Base-by-base conservation (phyloP, 345 rosid species). In the Microthlaspi erraticum region DNA sequence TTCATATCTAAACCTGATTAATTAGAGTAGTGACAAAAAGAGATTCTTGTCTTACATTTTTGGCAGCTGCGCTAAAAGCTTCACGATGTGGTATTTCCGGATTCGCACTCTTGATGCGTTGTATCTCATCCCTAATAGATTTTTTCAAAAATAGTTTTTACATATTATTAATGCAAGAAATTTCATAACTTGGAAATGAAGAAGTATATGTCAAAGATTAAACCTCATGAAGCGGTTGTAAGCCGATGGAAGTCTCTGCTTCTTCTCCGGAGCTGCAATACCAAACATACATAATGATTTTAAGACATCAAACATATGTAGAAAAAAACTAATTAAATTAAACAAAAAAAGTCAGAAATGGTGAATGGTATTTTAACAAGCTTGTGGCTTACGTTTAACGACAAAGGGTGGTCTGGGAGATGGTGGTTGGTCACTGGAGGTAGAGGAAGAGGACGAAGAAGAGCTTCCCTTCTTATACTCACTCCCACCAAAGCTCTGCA, bases 201-300 rank as follows among this genome's bases (percentile, higher is more conserved):
- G 34, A 46, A 38, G 13, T 51, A 62, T 7, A 38, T n/a, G 13
- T 46, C 34, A 68, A 16, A 53, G 9, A 32, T 5, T 45, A 16
- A 94, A 94, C 99, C 86, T 92, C 98, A 92, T 94, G 82, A 94
- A 94, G 42, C 99, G 86, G 66, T 94, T 94, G 81, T 94, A 94
- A 60, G 99, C 97, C 41, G 99, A 94, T 66, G 99, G 99, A 65
- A 94, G 99, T 66, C 97, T 83, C 83, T 94, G 99, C 73, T 94
- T 94, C 93, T 92, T 94, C 88, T 92, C 97, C 10, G 98, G 99
- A 51, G 98, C 99, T 94, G 81, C 74, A 65, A 41, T 46, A 63
- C 11, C 52, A 63, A 26, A 14, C 7, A 34, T 55, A 13, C 4
- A 8, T 23, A 46, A 55, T 43, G 1, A 51, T 59, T 20, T 13